Conservation (phyloP, 2,329 filamentous ascomycete genomes). For the Camptophora hylomeconis region DNA sequence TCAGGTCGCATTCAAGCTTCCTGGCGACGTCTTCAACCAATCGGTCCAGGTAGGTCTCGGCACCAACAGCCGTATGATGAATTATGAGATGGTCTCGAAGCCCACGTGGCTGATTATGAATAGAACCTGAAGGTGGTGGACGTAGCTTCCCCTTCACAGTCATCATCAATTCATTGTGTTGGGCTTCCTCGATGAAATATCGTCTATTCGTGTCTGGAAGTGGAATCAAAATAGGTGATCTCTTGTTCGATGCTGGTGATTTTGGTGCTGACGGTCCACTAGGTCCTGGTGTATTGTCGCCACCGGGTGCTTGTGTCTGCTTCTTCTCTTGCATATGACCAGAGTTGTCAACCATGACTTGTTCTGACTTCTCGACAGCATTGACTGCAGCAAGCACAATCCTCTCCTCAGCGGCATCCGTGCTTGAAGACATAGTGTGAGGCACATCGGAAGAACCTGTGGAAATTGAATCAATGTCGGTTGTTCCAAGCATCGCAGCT, state of each 20-base stretch:
- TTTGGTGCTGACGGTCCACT: not conserved
- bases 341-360: too few relatives aligned
- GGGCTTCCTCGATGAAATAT: conserved; percentile 13
- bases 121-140: conserved; percentile 10
- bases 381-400: too few relatives aligned
- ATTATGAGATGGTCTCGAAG: conserved; percentile 45
- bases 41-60: conserved; percentile 41
- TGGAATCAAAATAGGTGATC: too few relatives aligned
- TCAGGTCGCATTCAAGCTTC: conserved; percentile 35
- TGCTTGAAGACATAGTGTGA: too few relatives aligned
- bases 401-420: too few relatives aligned
- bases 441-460: too few relatives aligned
- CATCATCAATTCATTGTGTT: conserved; percentile 13
- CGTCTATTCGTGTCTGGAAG: conserved; percentile 3
- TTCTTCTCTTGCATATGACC: too few relatives aligned
- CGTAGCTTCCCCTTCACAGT: conserved; percentile 14
- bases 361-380: too few relatives aligned
- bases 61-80: conserved; percentile 45
- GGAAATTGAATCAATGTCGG: too few relatives aligned
- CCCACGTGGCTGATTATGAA: conserved; percentile 32
- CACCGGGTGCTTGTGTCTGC: too few relatives aligned
- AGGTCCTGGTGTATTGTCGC: not conserved
- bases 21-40: conserved; percentile 52
- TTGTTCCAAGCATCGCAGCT: too few relatives aligned
- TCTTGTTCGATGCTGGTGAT: too few relatives aligned